Conservation (phyloP, 306 rosid species). For the peach (Prunus persica) region DNA sequence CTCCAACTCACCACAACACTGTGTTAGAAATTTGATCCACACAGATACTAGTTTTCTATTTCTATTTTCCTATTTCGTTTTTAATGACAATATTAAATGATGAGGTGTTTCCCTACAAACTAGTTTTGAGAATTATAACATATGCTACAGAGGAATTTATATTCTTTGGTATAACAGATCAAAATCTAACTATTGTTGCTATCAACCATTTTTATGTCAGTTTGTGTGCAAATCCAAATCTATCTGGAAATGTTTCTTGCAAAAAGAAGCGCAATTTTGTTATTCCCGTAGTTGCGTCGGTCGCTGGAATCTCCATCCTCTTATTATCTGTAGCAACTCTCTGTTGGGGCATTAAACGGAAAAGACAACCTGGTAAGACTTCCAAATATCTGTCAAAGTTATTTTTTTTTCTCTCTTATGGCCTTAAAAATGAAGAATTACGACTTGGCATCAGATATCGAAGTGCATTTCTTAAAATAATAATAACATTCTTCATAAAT, state of each 20-base stretch:
- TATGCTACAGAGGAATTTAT: neutral
- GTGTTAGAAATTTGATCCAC: too few species aligned
- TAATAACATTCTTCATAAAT: too few species aligned
- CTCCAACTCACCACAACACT: neutral
- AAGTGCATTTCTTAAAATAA: too few species aligned
- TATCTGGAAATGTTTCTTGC: constrained; percentile 36
- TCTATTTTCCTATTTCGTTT: neutral
- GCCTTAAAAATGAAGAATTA: too few species aligned
- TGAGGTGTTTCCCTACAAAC: too few species aligned
- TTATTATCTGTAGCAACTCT: constrained; percentile 1
- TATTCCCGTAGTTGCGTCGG: constrained; percentile 43
- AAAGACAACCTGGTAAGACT: neutral
- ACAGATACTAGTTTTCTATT: too few species aligned
- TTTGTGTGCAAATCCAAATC: constrained; percentile 29
- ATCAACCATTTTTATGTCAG: constrained; percentile 10
- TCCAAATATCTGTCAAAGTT: too few species aligned
- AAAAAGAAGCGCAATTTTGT: constrained; percentile 13
- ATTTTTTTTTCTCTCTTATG: too few species aligned
- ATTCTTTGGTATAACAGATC: neutral
- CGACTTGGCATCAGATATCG: too few species aligned
- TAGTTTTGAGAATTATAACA: neutral
- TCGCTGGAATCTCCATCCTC: constrained; percentile 33
- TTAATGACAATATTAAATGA: neutral
- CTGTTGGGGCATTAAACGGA: constrained; percentile 15
- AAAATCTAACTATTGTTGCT: neutral